Evolutionary conservation across 345 rosid species (phyloP), one percentile per base, ranked within the genome.

Genomic region (Eucalyptus sp.): DNA sequence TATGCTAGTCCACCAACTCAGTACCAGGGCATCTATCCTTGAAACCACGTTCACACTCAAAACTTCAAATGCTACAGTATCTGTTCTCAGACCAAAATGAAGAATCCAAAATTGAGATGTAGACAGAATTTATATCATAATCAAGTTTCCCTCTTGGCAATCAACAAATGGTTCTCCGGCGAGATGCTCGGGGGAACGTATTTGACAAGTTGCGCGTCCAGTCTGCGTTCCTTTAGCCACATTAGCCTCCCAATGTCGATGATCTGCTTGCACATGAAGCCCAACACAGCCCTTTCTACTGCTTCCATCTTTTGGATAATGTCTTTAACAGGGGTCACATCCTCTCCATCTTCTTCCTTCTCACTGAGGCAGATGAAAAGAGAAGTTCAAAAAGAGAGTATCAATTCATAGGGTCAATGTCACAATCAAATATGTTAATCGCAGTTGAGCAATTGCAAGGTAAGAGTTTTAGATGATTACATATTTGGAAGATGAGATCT

Each of bases 251-350:
- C 98, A 10, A 88, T 83, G 90, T 97, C 99, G 8, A 97, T 93
- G 18, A 96, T 95, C 93, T 94, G 95, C 91, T 97, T 97, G 93
- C 99, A 97, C 92, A 94, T 95, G 68, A 96, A 96, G 16, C 99
- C 99, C 89, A 96, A 86, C 88, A 87, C 90, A 50, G 99, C 99
- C 89, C 99, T 94, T 85, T 95, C 96, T 31, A 86, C 87, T 33
- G 96, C 92, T 89, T 95, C 93, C 96, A 96, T 95, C 27, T 93
- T 93, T 95, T 92, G 94, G 83, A 94, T 93, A 15, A 91, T 90
- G 86, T 91, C 97, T 91, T 95, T 97, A 50, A 95, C 93, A 6
- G 92, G 91, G 7, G 90, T 91, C n/a, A 89, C 91, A 83, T 91
- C 91, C 89, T 56, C 92, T 44, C 9, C 52, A n/a, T 62, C 37